Evolutionary conservation across 345 rosid species (phyloP).

Genomic region (thale cress (Arabidopsis thaliana)): DNA sequence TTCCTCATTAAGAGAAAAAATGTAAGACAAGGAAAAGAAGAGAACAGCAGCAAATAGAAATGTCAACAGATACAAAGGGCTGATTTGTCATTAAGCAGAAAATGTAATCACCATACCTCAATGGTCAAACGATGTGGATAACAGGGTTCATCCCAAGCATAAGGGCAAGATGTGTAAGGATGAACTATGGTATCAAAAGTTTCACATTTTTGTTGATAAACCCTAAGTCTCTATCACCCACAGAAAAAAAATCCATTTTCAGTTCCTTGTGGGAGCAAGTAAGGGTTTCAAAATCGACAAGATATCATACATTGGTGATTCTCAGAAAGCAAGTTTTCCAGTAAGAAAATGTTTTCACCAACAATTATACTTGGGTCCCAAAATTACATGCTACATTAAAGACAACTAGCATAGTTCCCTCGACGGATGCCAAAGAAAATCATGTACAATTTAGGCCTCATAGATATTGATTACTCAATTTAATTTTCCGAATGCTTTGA

Average conservation of each 20-base stretch:
- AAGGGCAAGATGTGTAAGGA: slow-evolving; percentile 79
- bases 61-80: slow-evolving; percentile 9
- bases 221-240: slow-evolving; percentile 67
- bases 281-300: slow-evolving; percentile 14
- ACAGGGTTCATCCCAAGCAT: slow-evolving; percentile 99
- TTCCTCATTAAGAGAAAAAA: slow-evolving; percentile 32
- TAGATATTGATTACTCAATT: slow-evolving; percentile 20
- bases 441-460: slow-evolving; percentile 3
- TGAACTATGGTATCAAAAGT: slow-evolving; percentile 78
- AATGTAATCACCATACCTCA: slow-evolving; percentile 59
- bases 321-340: no score
- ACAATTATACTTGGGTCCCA: slow-evolving; percentile 30
- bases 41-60: slow-evolving; percentile 22
- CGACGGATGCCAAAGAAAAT: slow-evolving; percentile 4
- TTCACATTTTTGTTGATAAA: slow-evolving; percentile 90
- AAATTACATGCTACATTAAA: slow-evolving; percentile 23
- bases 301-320: slow-evolving; percentile 3
- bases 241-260: slow-evolving; percentile 18
- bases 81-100: slow-evolving; percentile 14
- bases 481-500: slow-evolving; percentile 16
- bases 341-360: background rate
- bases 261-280: slow-evolving; percentile 32
- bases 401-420: slow-evolving; percentile 26
- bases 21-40: slow-evolving; percentile 17
- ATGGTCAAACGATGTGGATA: slow-evolving; percentile 83